Evolutionary conservation across 352 stramenopile genomes (phyloP).

Genomic region (Pythium biforme): DNA sequence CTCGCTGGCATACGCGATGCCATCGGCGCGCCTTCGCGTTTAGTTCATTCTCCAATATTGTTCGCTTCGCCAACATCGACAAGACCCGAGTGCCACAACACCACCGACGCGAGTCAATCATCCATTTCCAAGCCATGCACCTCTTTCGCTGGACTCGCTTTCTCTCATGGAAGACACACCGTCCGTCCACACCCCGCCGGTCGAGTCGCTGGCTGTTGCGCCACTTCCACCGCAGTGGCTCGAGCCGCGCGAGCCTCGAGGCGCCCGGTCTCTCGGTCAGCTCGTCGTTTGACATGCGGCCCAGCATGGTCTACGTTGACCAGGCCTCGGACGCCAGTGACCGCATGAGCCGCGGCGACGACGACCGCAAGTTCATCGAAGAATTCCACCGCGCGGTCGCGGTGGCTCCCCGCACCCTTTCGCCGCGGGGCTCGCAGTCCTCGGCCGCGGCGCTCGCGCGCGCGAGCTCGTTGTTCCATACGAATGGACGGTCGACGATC

Average conservation of each 20-base stretch:
- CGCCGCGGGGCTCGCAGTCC: background rate
- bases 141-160: conserved; percentile 24
- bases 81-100: background rate
- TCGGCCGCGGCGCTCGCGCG: background rate
- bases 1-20: too few species aligned
- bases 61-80: background rate
- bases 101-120: background rate
- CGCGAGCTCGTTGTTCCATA: conserved; percentile 16
- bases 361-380: conserved; percentile 22
- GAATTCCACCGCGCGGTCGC: conserved; percentile 13
- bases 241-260: conserved; percentile 6
- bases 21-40: background rate
- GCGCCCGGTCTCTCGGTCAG: background rate
- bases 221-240: conserved; percentile 10
- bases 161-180: conserved; percentile 17
- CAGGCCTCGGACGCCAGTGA: background rate
- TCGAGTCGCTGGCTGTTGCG: conserved; percentile 17
- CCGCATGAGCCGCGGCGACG: background rate
- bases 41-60: conserved; percentile 10
- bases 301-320: conserved; percentile 21
- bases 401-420: background rate
- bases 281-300: conserved; percentile 3
- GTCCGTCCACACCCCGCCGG: conserved; percentile 12
- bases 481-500: conserved; percentile 20
- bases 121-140: conserved; percentile 20